Percentiles rank a stretch among this genome's conserved stretches.
Conservation (phyloP, 2,329 filamentous ascomycete genomes). For the Calycina marina region DNA sequence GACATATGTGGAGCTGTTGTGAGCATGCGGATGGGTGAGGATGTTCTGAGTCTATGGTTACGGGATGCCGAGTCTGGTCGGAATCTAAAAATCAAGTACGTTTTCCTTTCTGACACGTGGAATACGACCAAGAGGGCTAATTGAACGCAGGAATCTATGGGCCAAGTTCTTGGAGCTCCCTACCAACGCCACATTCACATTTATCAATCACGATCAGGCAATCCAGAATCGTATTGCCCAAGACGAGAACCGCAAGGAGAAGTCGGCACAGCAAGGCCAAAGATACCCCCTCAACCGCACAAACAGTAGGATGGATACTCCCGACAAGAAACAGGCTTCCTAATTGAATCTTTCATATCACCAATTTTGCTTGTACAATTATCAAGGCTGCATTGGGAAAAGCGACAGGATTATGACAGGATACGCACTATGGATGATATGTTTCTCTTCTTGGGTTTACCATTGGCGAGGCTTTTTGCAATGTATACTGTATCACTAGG, state of each 20-base stretch:
- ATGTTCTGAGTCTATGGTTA: slow-evolving; percentile 96
- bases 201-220: slow-evolving; percentile 92
- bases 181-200: slow-evolving; percentile 77
- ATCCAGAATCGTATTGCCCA: slow-evolving; percentile 85
- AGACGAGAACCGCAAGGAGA: slow-evolving; percentile 83
- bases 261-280: slow-evolving; percentile 37
- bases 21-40: slow-evolving; percentile 87
- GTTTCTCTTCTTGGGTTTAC: too few relatives aligned
- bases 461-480: too few relatives aligned
- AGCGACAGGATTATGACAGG: too few relatives aligned
- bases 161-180: slow-evolving; percentile 81
- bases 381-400: slow-evolving; percentile 21
- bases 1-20: slow-evolving; percentile 92
- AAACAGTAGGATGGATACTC: slow-evolving; percentile 13
- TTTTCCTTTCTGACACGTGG: neutral
- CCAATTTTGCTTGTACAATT: slow-evolving; percentile 15
- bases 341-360: slow-evolving; percentile 6
- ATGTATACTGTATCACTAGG: too few relatives aligned
- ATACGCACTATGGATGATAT: too few relatives aligned
- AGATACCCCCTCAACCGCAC: slow-evolving; percentile 13
- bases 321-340: slow-evolving; percentile 16
- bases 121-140: slow-evolving; percentile 6
- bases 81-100: slow-evolving; percentile 90
- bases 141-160: slow-evolving; percentile 62
- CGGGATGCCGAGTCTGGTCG: slow-evolving; percentile 72